Evolutionary conservation across 352 stramenopile species (phyloP).

Genomic region (Phytopythium litorale): DNA sequence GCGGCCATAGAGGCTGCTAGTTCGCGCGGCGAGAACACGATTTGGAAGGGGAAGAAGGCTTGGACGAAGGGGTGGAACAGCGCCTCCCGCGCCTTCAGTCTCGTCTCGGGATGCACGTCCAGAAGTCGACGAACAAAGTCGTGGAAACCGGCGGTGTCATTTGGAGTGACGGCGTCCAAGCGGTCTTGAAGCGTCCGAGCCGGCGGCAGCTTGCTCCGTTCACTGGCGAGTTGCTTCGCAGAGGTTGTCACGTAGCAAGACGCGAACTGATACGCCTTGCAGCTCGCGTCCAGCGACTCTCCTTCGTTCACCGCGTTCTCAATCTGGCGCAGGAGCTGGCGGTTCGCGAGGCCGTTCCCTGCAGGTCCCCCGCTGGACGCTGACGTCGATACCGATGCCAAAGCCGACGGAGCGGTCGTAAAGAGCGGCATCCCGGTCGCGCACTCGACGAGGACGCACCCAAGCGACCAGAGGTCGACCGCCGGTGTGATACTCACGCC

Average conservation of each 20-base stretch:
- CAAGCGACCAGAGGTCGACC: constrained; percentile 80
- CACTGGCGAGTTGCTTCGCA: background rate
- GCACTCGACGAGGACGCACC: constrained; percentile 68
- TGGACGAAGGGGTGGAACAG: constrained; percentile 73
- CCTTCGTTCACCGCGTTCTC: constrained; percentile 30
- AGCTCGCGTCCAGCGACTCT: constrained; percentile 16
- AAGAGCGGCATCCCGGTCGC: constrained; percentile 55
- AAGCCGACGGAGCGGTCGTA: too few relatives aligned
- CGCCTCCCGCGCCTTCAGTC: constrained; percentile 41
- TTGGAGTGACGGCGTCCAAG: constrained; percentile 26
- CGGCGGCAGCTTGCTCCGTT: background rate
- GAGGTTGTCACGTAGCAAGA: constrained; percentile 11
- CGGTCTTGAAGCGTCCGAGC: constrained; percentile 17
- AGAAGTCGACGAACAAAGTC: constrained; percentile 54
- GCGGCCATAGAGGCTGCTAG: background rate
- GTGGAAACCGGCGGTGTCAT: constrained; percentile 27
- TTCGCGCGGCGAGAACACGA: constrained; percentile 34
- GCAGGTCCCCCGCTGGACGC: background rate
- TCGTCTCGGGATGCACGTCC: constrained; percentile 38
- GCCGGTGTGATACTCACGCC: constrained; percentile 49
- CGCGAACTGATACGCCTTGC: constrained; percentile 26
- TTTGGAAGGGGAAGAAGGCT: constrained; percentile 57
- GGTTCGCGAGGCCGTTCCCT: constrained; percentile 18
- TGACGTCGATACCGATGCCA: background rate
- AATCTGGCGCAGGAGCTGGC: constrained; percentile 42